Base-by-base conservation (phyloP, 495 filamentous ascomycete species). In the Aspergillus avenaceus region DNA sequence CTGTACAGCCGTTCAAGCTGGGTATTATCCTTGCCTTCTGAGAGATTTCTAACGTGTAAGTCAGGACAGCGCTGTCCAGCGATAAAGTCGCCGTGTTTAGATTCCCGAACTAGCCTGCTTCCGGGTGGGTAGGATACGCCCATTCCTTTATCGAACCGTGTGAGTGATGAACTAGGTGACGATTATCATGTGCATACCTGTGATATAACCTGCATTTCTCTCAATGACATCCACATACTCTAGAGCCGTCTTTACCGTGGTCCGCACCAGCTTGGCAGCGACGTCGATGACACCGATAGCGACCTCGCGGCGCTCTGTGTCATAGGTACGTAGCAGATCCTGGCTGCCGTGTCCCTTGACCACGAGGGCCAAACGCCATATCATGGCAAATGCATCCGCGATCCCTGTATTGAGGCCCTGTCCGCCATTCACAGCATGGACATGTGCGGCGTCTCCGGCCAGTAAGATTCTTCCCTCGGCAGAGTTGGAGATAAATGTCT, bases 401-500 rank as follows among this genome's bases (percentile, higher is more conserved):
- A 50, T 50, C 7, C 47, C 47, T 8, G 47, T 50, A 13, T 50
- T 50, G 22, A 50, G 26, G 18, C 47, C 47, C 11, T 50, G 47
- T 1, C 47, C 47, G 6, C 47, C 47, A 37, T 50, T 42, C 1
- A 50, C 47, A 1, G 47, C 47, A 19, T 50, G 47, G 2, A 50
- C 47, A 12, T 50, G 47, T 8, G 47, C 37, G 8, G 47, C 47
- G 9, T 50, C 47, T 11, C 47, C 47, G 8, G 47, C 47, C 2
- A 50, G 47, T 9, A 50, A 2, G 37, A 50, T 42, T 1, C 47
- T 37, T 8, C 47, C 47, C 14, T 50, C 9, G n/a, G 26, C 27
- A 2, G 22, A 13, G 8, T 47, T 22, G 8, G 47, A 50, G 24
- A 50, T 50, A 27, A 50, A 50, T 0, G 37, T 50, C 1, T 19